Conservation (phyloP, 164 flowering plant genomes). For the Tetrastigma voinierianum region DNA sequence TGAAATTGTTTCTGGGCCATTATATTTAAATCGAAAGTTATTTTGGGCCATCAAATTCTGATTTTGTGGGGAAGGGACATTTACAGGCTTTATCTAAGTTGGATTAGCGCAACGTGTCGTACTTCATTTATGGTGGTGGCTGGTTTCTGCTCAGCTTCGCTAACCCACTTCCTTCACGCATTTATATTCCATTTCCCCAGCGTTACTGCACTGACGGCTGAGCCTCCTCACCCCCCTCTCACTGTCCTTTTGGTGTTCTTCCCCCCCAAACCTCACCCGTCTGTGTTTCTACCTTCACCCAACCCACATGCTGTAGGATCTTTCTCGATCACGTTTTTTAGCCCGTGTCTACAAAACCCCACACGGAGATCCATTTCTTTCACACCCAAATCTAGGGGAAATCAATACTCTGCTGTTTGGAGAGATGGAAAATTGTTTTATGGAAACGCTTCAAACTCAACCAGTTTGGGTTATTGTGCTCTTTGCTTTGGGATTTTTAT, state of each 20-base stretch:
- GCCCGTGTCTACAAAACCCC: conserved; percentile 3
- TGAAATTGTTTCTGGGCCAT: no score
- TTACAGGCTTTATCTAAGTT: no score
- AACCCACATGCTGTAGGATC: no score
- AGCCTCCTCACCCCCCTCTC: not conserved
- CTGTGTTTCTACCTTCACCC: no score
- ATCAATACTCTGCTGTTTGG: not conserved
- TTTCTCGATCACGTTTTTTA: not conserved
- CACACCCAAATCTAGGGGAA: conserved; percentile 4
- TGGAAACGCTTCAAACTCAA: conserved; percentile 19
- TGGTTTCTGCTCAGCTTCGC: conserved; percentile 34
- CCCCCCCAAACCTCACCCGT: no score
- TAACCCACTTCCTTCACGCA: conserved; percentile 5
- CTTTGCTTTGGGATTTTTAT: conserved; percentile 47
- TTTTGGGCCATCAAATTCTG: no score
- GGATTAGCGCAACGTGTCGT: not conserved
- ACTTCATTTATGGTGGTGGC: conserved; percentile 1
- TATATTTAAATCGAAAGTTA: no score
- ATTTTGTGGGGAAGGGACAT: no score
- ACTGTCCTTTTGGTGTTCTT: not conserved
- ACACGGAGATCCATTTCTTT: not conserved
- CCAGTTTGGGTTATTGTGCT: conserved; percentile 44
- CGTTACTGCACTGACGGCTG: no score
- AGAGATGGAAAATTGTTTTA: conserved; percentile 23
- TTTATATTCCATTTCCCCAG: not conserved